A percentile compares a stretch with the other conserved stretches of the same genome.
Conservation (phyloP, 2,329 filamentous ascomycete species). For the Penicillium hesseltinei region DNA sequence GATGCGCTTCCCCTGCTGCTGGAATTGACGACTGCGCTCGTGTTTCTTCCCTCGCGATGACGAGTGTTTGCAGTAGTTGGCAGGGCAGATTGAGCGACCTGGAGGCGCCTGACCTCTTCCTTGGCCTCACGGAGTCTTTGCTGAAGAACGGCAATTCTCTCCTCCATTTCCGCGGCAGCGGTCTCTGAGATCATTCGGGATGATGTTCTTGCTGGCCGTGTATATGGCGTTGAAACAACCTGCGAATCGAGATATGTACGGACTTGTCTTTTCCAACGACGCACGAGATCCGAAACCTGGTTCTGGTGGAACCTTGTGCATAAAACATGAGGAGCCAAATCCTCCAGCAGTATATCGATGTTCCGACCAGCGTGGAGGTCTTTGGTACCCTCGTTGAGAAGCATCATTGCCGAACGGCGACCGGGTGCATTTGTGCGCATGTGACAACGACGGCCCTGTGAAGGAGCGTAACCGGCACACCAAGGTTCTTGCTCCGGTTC, state of each 20-base stretch:
- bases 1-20: background rate
- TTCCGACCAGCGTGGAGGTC: slow-evolving; percentile 8
- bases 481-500: slow-evolving; percentile 18
- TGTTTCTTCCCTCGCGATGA: background rate
- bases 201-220: background rate
- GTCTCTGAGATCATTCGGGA: background rate
- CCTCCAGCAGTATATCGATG: slow-evolving; percentile 16
- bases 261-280: slow-evolving; percentile 13
- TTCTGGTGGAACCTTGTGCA: slow-evolving; percentile 22
- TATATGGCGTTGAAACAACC: background rate
- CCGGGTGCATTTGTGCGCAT: slow-evolving; percentile 10
- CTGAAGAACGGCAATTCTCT: background rate
- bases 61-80: background rate
- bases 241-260: slow-evolving; percentile 1
- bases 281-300: slow-evolving; percentile 14
- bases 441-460: slow-evolving; percentile 18
- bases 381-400: slow-evolving; percentile 19
- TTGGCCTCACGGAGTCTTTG: background rate
- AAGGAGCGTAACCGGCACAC: slow-evolving; percentile 20
- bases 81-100: background rate
- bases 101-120: background rate
- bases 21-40: background rate
- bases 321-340: slow-evolving; percentile 25
- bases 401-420: slow-evolving; percentile 9
- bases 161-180: background rate